phyloP scores from a whole-genome alignment of 2,329 filamentous ascomycete species.

The Aschersonia sp. region DNA sequence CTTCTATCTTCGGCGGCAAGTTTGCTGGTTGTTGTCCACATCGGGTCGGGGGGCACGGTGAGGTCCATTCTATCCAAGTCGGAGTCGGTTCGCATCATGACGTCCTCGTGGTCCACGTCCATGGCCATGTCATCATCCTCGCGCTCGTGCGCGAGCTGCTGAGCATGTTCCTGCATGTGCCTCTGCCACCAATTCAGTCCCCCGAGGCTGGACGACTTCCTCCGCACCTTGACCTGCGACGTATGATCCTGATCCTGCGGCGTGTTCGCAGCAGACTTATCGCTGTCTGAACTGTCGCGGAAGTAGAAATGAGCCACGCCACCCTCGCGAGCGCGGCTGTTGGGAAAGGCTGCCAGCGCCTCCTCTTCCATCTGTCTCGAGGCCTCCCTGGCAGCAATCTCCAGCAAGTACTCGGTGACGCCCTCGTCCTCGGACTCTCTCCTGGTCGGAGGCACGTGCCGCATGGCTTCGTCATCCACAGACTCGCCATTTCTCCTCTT shows the following conservation, averaged over 20 bases:
- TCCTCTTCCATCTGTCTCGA: conserved; percentile 68
- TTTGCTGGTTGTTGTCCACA: conserved; percentile 25
- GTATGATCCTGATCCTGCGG: conserved; percentile 15
- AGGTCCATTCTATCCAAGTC: conserved; percentile 29
- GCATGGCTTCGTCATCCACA: conserved; percentile 14
- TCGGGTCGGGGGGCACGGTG: conserved; percentile 21
- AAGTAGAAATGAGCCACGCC: conserved; percentile 59
- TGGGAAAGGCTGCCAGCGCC: conserved; percentile 63
- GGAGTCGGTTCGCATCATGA: conserved; percentile 21
- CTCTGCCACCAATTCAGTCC: conserved; percentile 57
- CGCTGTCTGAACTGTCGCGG: conserved; percentile 47
- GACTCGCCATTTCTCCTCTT: conserved; percentile 18
- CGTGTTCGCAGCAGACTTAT: conserved; percentile 26
- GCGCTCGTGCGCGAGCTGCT: conserved; percentile 41
- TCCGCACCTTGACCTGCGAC: conserved; percentile 22
- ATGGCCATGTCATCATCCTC: conserved; percentile 12
- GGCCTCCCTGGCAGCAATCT: conserved; percentile 65
- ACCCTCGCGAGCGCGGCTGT: conserved; percentile 53
- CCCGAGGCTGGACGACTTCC: conserved; percentile 48
- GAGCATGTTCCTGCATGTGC: conserved; percentile 67
- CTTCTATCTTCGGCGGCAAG: conserved; percentile 11
- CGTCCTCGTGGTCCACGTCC: conserved; percentile 11
- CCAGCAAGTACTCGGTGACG: conserved; percentile 63
- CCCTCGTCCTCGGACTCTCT: conserved; percentile 62
- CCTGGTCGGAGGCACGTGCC: conserved; percentile 28